Conservation (phyloP, 352 stramenopile genomes). For the Phytophthora vignae region DNA sequence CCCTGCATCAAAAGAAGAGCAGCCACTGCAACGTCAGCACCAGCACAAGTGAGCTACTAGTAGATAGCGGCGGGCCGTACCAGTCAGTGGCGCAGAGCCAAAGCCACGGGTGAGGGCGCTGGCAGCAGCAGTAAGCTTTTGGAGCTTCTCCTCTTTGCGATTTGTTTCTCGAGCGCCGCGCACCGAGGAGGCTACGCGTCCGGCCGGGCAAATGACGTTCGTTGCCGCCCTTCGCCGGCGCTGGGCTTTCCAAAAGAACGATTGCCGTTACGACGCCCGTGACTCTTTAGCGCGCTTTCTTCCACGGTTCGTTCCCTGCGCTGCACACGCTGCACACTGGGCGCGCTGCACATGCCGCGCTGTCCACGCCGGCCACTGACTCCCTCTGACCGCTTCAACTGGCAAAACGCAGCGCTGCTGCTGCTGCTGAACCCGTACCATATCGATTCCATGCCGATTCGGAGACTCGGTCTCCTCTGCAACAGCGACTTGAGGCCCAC, state of each 20-base stretch:
- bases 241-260: conserved; percentile 31
- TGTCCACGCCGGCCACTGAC: conserved; percentile 21
- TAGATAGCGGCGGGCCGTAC: conserved; percentile 17
- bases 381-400: conserved; percentile 35
- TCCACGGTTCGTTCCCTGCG: conserved; percentile 35
- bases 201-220: conserved; percentile 20
- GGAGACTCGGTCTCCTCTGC: not conserved
- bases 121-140: conserved; percentile 1
- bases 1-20: conserved; percentile 26
- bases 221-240: conserved; percentile 17
- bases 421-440: not conserved
- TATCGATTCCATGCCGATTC: not conserved
- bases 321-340: not conserved
- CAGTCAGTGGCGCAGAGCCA: conserved; percentile 36
- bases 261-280: conserved; percentile 36
- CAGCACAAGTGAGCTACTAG: not conserved
- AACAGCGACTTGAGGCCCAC: conserved; percentile 4
- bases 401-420: conserved; percentile 15
- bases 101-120: conserved; percentile 28
- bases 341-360: not conserved
- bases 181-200: not conserved
- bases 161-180: conserved; percentile 18
- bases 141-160: conserved; percentile 37
- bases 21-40: not conserved
- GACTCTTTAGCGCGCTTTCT: conserved; percentile 36